These are phyloP conservation scores for Ophiocordyceps australis DNA, from an alignment of 2,329 filamentous ascomycete genomes.

Conservation along the genomic window DNA sequence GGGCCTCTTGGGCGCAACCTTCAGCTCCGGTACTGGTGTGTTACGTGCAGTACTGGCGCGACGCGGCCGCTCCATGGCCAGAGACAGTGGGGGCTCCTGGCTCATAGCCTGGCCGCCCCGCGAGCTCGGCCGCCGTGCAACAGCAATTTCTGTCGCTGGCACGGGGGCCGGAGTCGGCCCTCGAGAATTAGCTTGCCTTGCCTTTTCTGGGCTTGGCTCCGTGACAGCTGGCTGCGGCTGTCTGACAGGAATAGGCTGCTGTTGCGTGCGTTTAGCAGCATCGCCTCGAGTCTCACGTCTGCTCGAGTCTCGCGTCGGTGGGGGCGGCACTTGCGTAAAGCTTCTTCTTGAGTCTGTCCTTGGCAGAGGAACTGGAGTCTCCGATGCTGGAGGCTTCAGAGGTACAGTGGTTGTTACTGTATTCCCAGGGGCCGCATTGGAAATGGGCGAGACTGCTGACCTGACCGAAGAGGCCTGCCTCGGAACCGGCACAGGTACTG, in stretches of 20 bases:
- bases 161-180: slow-evolving; percentile 15
- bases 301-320: slow-evolving; percentile 9
- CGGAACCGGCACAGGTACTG: slow-evolving; percentile 19
- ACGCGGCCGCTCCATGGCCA: slow-evolving; percentile 33
- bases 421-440: slow-evolving; percentile 6
- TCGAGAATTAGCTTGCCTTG: slow-evolving; percentile 14
- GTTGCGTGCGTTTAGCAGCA: slow-evolving; percentile 21
- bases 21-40: slow-evolving; percentile 32
- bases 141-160: slow-evolving; percentile 14
- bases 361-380: slow-evolving; percentile 19
- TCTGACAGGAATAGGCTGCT: too few relatives aligned
- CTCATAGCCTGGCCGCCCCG: slow-evolving; percentile 33
- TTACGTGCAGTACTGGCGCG: slow-evolving; percentile 38
- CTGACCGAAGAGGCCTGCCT: slow-evolving; percentile 10
- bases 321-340: slow-evolving; percentile 10
- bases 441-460: slow-evolving; percentile 13
- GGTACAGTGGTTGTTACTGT: slow-evolving; percentile 10
- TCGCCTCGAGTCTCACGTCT: slow-evolving; percentile 28
- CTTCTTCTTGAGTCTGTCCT: slow-evolving; percentile 13
- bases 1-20: slow-evolving; percentile 31
- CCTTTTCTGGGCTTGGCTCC: slow-evolving; percentile 3
- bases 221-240: slow-evolving; percentile 4
- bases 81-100: slow-evolving; percentile 27
- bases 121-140: slow-evolving; percentile 26
- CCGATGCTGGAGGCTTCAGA: slow-evolving; percentile 12